Conservation (phyloP, 1,139 yeast genomes). For the Pichia sp. region DNA sequence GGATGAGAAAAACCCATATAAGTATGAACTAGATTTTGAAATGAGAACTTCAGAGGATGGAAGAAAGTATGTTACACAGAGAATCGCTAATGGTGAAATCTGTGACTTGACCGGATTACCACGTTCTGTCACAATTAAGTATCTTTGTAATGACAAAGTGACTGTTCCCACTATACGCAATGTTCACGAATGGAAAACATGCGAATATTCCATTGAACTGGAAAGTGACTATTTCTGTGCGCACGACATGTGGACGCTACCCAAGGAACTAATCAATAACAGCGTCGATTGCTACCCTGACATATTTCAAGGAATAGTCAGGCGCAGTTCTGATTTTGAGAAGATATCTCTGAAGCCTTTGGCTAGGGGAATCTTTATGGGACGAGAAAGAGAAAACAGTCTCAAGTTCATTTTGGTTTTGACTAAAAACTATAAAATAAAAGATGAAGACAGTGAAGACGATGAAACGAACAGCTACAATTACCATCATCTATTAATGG, state of each 20-base stretch:
- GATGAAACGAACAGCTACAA: neutral
- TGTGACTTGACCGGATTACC: slow-evolving; percentile 71
- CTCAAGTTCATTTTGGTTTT: slow-evolving; percentile 4
- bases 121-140: slow-evolving; percentile 60
- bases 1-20: slow-evolving; percentile 14
- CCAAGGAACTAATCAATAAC: slow-evolving; percentile 2
- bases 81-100: slow-evolving; percentile 53
- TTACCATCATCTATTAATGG: slow-evolving; percentile 9
- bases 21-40: slow-evolving; percentile 22
- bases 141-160: slow-evolving; percentile 54
- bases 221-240: slow-evolving; percentile 17
- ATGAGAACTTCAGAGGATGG: slow-evolving; percentile 29
- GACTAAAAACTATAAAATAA: slow-evolving; percentile 7
- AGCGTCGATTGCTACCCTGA: slow-evolving; percentile 10
- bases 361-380: slow-evolving; percentile 9
- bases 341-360: slow-evolving; percentile 7
- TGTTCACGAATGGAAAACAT: slow-evolving; percentile 64
- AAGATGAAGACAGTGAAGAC: neutral
- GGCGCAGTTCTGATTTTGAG: neutral
- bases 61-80: slow-evolving; percentile 47
- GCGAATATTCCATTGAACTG: slow-evolving; percentile 37
- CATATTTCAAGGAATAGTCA: neutral
- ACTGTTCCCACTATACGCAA: slow-evolving; percentile 36
- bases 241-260: slow-evolving; percentile 12
- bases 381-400: neutral